phyloP scores from a whole-genome alignment of 2,329 filamentous ascomycete genomes.

The Cylindrodendrum hubeiense region DNA sequence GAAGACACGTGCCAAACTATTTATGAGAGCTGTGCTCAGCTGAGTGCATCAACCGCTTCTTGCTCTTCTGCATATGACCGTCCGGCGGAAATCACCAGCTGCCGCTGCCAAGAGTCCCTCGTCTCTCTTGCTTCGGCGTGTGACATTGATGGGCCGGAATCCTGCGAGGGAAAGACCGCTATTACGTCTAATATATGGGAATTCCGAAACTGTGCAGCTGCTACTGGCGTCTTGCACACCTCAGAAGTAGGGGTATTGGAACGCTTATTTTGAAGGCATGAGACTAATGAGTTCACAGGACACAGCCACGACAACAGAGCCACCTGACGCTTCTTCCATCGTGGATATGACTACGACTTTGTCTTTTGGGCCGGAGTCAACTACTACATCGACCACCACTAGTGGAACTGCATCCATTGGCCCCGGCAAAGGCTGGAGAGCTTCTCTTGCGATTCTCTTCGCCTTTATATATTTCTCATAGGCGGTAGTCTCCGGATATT shows the following conservation, averaged over 20 bases:
- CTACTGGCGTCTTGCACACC: neutral
- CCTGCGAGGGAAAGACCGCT: neutral
- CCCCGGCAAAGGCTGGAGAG: neutral
- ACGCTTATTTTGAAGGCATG: too few relatives aligned
- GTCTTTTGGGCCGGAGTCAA: constrained; percentile 3
- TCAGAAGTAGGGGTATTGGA: neutral
- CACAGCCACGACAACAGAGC: neutral
- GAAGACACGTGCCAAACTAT: constrained; percentile 11
- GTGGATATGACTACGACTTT: neutral
- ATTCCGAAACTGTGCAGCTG: constrained; percentile 24
- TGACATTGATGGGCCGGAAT: constrained; percentile 15
- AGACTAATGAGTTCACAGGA: neutral
- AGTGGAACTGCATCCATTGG: neutral
- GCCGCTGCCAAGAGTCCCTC: constrained; percentile 16
- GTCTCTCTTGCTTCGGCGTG: constrained; percentile 25
- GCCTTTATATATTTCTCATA: neutral
- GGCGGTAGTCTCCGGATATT: neutral
- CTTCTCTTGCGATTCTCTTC: neutral
- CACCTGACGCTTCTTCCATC: neutral
- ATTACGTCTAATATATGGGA: constrained; percentile 20
- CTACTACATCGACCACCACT: neutral
- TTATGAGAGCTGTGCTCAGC: constrained; percentile 19
- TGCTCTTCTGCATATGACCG: constrained; percentile 15
- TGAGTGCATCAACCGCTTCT: constrained; percentile 8
- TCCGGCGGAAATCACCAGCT: constrained; percentile 18